These are phyloP conservation scores for Panicum virgatum DNA, from an alignment of 202 grass and related monocot species.

Conservation along the genomic window DNA sequence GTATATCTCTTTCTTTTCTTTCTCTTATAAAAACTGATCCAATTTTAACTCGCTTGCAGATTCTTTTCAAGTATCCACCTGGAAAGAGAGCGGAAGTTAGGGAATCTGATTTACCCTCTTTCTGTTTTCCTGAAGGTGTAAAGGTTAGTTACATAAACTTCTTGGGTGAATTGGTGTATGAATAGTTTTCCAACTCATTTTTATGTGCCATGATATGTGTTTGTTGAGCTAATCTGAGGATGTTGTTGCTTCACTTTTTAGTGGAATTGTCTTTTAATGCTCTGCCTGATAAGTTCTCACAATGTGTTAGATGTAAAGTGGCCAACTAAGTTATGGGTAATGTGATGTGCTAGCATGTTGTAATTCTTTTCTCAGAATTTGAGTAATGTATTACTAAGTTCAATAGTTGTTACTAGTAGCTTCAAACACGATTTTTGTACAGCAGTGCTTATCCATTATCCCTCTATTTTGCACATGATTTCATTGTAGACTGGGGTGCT, in stretches of 20 bases:
- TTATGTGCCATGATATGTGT: constrained; percentile 10
- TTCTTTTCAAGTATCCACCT: constrained; percentile 99
- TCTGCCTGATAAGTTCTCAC: not conserved
- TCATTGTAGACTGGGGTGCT: not conserved
- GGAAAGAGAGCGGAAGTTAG: constrained; percentile 74
- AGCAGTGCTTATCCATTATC: not conserved
- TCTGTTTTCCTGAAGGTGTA: constrained; percentile 98
- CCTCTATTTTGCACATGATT: not conserved
- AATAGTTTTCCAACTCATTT: not conserved
- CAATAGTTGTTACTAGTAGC: not conserved
- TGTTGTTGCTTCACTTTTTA: constrained; percentile 14
- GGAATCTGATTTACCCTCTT: constrained; percentile 81
- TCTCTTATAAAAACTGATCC: constrained; percentile 23
- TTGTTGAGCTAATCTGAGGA: not conserved
- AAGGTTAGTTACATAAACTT: constrained; percentile 65
- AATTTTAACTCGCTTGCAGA: constrained; percentile 51
- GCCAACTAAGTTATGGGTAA: not conserved
- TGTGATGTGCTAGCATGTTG: not conserved
- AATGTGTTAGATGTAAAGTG: not conserved
- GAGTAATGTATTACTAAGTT: not conserved
- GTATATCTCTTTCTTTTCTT: constrained; percentile 4
- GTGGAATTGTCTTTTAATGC: constrained; percentile 10
- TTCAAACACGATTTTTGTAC: not conserved
- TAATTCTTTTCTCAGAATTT: not conserved
- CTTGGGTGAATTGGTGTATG: constrained; percentile 10